Base-by-base conservation (phyloP, 2,329 filamentous ascomycete species). In the Cercospora brassicicola region DNA sequence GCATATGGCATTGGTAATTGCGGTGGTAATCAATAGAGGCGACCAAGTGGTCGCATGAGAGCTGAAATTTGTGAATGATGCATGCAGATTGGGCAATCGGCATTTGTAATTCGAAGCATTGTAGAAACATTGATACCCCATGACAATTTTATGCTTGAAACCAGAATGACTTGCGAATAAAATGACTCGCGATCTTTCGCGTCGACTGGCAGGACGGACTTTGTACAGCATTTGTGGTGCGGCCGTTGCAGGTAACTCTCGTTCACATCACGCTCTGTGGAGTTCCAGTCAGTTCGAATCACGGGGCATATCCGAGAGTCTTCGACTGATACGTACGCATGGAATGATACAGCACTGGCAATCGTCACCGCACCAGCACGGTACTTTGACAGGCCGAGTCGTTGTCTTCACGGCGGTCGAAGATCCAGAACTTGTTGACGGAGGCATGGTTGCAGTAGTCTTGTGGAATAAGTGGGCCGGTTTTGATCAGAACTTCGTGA, bases 301-400 rank as follows among this genome's bases (percentile, higher is more conserved):
- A 15, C 18, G 15, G 0, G 13, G 0, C 15, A 15, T 20, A 23
- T 48, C 10, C 10, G 4, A 30, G 36, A 13, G 5, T 11, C 13
- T 30, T 20, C 28, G n/a, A 39, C 33, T 42, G 31, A 36, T 3
- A 72, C 70, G 56, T 57, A 72, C 70, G 51, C 70, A 72, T n/a
- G 70, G 70, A 30, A 72, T 63, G 36, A 72, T 68, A 39, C 67
- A 70, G 56, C 68, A 71, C 42, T 71, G 67, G 57, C 66, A 69
- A 63, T 69, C 68, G 36, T 70, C 68, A 45, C 76, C 76, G 59
- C 76, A 78, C 76, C 76, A 78, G 71, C 76, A 78, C 33, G 75
- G 75, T 48, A 76, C 69, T 68, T 76, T 77, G 67, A 77, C 71
- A 8, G 71, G 70, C n/a, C 72, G 71, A 15, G 71, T 72, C 15